These are phyloP conservation scores for Colletotrichum agaves DNA, from an alignment of 2,329 filamentous ascomycete genomes.

Conservation along the genomic window DNA sequence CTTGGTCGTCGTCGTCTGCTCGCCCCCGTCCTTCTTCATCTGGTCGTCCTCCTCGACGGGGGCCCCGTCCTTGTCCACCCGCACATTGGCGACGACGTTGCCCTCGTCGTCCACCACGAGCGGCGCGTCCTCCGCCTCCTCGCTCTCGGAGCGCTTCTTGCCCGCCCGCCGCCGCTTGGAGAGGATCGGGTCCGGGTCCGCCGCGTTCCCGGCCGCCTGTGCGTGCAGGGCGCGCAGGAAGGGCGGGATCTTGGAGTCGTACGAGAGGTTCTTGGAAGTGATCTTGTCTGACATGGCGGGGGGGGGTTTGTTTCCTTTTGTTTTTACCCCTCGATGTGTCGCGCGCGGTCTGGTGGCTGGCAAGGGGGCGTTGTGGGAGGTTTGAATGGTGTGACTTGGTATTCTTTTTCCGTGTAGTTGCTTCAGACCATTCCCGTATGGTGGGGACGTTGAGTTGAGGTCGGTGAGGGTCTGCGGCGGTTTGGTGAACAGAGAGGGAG, in stretches of 20 bases:
- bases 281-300: slow-evolving; percentile 66
- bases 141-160: slow-evolving; percentile 69
- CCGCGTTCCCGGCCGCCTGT: slow-evolving; percentile 58
- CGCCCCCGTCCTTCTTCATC: slow-evolving; percentile 43
- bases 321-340: too few species aligned
- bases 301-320: not conserved
- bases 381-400: too few species aligned
- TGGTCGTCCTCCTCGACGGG: slow-evolving; percentile 46
- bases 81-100: slow-evolving; percentile 67
- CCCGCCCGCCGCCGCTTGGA: slow-evolving; percentile 59
- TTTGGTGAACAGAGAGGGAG: too few species aligned
- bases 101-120: slow-evolving; percentile 79
- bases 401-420: too few species aligned
- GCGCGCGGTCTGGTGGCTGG: too few species aligned
- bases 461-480: too few species aligned
- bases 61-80: slow-evolving; percentile 57
- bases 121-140: slow-evolving; percentile 81
- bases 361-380: too few species aligned
- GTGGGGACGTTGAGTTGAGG: not conserved
- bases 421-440: too few species aligned
- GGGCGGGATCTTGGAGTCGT: slow-evolving; percentile 68
- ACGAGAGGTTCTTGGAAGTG: slow-evolving; percentile 76
- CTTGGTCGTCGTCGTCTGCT: slow-evolving; percentile 40
- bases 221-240: slow-evolving; percentile 69
- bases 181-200: slow-evolving; percentile 64